Evolutionary conservation across 2,329 filamentous ascomycete species (phyloP).

Genomic region (Calonectria naviculata): DNA sequence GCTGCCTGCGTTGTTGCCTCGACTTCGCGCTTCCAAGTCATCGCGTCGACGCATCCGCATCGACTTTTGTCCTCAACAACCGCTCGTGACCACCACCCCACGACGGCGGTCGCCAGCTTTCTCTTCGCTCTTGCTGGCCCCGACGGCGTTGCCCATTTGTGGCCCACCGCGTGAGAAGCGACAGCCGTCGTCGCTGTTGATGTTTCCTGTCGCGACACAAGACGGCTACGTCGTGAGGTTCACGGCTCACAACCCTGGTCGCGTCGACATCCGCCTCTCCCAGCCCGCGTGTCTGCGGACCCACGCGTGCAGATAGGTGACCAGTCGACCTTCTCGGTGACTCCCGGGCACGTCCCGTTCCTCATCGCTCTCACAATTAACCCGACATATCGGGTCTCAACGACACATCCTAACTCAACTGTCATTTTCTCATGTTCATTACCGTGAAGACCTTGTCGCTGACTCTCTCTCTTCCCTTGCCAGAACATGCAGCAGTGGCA

Average conservation of each 20-base stretch:
- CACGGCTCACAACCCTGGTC: slow-evolving; percentile 36
- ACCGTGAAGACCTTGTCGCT: slow-evolving; percentile 25
- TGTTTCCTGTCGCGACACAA: slow-evolving; percentile 27
- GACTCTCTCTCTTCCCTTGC: slow-evolving; percentile 38
- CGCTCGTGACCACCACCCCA: slow-evolving; percentile 16
- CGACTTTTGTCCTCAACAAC: slow-evolving; percentile 18
- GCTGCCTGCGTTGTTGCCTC: slow-evolving; percentile 24
- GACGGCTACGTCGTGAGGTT: slow-evolving; percentile 22
- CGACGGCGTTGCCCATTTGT: slow-evolving; percentile 12
- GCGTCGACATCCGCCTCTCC: slow-evolving; percentile 31
- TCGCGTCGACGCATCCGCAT: slow-evolving; percentile 28
- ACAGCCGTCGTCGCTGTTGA: slow-evolving; percentile 8
- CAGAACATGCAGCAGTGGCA: slow-evolving; percentile 72
- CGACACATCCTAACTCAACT: slow-evolving; percentile 16
- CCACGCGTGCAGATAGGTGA: slow-evolving; percentile 35
- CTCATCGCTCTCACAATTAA: slow-evolving; percentile 22
- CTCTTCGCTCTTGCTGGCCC: slow-evolving; percentile 1
- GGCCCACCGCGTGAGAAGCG: not conserved
- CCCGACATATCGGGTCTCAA: slow-evolving; percentile 23
- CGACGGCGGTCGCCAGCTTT: slow-evolving; percentile 12
- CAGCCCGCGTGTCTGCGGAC: slow-evolving; percentile 37
- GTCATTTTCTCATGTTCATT: slow-evolving; percentile 16
- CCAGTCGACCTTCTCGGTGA: slow-evolving; percentile 27
- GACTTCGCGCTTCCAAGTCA: slow-evolving; percentile 29
- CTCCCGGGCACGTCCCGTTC: slow-evolving; percentile 19